Evolutionary conservation across 2,329 filamentous ascomycete species (phyloP), one percentile per base, ranked within the genome.

Genomic region (Xylaria sp.): DNA sequence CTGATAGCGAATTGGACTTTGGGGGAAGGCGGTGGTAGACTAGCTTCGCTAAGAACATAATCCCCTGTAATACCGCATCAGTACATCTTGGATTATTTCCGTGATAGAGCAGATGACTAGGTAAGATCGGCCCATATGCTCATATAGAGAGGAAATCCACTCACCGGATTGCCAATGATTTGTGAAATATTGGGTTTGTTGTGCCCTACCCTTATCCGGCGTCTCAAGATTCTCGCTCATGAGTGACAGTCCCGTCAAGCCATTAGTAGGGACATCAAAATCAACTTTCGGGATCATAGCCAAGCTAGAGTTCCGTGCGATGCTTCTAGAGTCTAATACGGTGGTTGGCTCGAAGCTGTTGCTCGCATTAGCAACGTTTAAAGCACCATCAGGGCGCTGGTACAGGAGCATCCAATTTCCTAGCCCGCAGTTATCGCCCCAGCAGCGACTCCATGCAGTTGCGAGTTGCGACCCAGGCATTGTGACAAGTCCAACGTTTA

Each of bases 331-430:
- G 0, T 72, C 59, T 30, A 75, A 53, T 4, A 71, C 73, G 11
- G 74, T 67, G 5, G 68, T 69, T 11, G 73, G 68, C 27, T 58
- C 51, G 6, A 27, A 65, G 69, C 66, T 73, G 14, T 65, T 69
- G 54, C 68, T 75, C 9, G 61, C 67, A 50, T 76, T 76, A 1
- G 73, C 73, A 12, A 72, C 70, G 32, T 75, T 71, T 27, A 67
- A 69, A 4, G 71, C 73, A 42, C 74, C 73, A 7, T 47, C 32
- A 1, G 70, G 72, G 5, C 74, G 66, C 69, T 76, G 75, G 53
- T 75, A 76, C 8, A 73, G 74, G 9, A 76, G 65, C 19, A 70
- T 42, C 69, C 71, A 75, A 6, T 59, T 67, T 2, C 75, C 75
- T 4, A 53, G 24, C 34, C 34, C 34, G 11, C 68, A 65, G 12